Evolutionary conservation across 2,329 filamentous ascomycete genomes (phyloP).

Genomic region (Keithomyces neogunnii): DNA sequence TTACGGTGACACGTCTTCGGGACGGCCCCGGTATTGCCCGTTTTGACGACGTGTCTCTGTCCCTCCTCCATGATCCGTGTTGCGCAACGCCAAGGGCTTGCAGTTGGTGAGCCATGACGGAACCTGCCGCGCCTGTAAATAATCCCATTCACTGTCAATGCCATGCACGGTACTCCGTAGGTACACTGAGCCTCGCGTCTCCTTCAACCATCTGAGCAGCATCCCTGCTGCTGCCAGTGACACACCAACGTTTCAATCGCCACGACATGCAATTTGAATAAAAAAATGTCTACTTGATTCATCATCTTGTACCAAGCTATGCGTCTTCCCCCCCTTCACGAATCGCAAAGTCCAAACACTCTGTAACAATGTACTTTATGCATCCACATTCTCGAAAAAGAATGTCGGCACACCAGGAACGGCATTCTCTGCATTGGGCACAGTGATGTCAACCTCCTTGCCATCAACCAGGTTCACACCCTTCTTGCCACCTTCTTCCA

Average conservation of each 20-base stretch:
- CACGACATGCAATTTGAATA: background rate
- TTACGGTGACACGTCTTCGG: too few relatives aligned
- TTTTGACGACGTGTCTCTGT: too few relatives aligned
- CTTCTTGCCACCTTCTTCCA: slow-evolving; percentile 62
- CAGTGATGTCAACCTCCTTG: slow-evolving; percentile 48
- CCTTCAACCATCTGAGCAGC: too few relatives aligned
- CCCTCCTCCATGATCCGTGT: too few relatives aligned
- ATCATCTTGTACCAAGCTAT: background rate
- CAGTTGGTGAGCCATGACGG: too few relatives aligned
- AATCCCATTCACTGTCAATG: too few relatives aligned
- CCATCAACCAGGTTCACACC: slow-evolving; percentile 46
- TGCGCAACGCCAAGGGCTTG: too few relatives aligned
- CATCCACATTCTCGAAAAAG: slow-evolving; percentile 71
- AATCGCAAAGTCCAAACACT: background rate
- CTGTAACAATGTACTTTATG: slow-evolving; percentile 12
- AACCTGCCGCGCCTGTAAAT: too few relatives aligned
- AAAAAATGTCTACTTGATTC: background rate
- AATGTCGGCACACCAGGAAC: slow-evolving; percentile 78
- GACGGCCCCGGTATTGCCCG: too few relatives aligned
- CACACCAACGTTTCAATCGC: background rate
- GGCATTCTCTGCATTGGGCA: slow-evolving; percentile 58
- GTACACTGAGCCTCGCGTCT: too few relatives aligned
- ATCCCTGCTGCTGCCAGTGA: too few relatives aligned
- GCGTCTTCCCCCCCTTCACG: background rate
- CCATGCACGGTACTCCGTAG: too few relatives aligned